Base-by-base conservation (phyloP, 192 early-diverging fungal genomes). In the Backusella parvicylindrica region DNA sequence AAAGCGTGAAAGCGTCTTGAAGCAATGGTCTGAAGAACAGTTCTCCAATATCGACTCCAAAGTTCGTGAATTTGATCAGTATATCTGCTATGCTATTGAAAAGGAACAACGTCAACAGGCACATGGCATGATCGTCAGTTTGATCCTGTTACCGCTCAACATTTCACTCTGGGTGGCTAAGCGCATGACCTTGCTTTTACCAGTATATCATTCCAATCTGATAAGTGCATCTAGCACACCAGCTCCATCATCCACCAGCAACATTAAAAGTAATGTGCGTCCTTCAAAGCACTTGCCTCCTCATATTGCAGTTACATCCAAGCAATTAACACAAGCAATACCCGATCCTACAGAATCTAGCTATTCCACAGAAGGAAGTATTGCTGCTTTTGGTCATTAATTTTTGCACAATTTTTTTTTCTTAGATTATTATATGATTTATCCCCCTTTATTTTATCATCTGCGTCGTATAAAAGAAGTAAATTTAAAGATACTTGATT, bases 91-190 rank as follows among this genome's bases (percentile, higher is more conserved):
- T 64, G 80, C 81, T 6, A 76, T 89, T n/a, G 86, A 87, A 41
- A 79, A 86, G 64, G 86, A 88, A 37, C 84, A 87, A 31, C 81
- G 82, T 16, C 76, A 76, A 33, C 64, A 77, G 21, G 82, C 77
- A 30, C 71, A 73, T 66, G 64, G 73, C 35, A 68, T 65, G 35
- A 69, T 86, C 37, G 71, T 70, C 47, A 76, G 75, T 13, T 64
- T 86, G 12, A 71, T 88, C 23, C 80, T 88, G 71, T 79, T 89
- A 73, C 88, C 88, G 1, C 70, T 89, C 50, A 89, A 85, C 26
- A 77, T 89, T 9, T 73, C 84, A 8, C 43, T 89, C 3, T 77
- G 78, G 77, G 64, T 71, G 9, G 33, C 72, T n/a, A 70, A 67
- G 23, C 60, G 73, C 37, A 73, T 82, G 47, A 76, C 77, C 1